Evolutionary conservation across 345 rosid genomes (phyloP), one percentile per base, ranked within the genome.

Genomic region (Mercurialis annua): DNA sequence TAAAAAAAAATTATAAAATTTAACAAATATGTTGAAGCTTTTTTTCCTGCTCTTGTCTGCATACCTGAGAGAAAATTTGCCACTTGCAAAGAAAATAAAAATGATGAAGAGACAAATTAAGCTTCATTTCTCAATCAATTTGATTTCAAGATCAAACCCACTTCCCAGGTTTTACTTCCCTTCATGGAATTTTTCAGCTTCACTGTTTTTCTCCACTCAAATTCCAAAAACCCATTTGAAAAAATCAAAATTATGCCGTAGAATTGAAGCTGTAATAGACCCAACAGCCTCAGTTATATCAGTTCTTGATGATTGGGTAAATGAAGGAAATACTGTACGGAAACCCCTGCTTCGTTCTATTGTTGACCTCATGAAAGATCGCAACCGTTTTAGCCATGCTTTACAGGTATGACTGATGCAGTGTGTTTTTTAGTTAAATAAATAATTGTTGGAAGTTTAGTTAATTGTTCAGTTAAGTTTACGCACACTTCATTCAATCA

Each of bases 331-430:
- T 38, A 26, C 36, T 6, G 26, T 65, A 15, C 3, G 16, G 0
- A 40, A 59, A 59, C 36, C 2, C 24, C 29, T 49, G 12, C 65
- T 76, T 30, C 68, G 21, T 18, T 36, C 20, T 7, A 62, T 76
- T 17, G 62, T 69, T 53, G 18, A 27, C 16, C 47, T 10, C 44
- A 21, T 69, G 53, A 62, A 60, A 31, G 11, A 33, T 4, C 48
- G 5, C 34, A 43, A 31, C 20, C 80, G 80, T 43, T 70, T n/a
- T 48, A 20, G 44, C 5, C 80, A 69, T 57, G 72, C 82, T 42
- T 64, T 71, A 5, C 50, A 78, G 79, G 81, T 70, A 78, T 73
- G 77, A 65, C n/a, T n/a, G n/a, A n/a, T n/a, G n/a, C n/a, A n/a
- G n/a, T n/a, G n/a, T n/a, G n/a, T n/a, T n/a, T n/a, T n/a, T n/a